Evolutionary conservation across 192 early-diverging fungal genomes (phyloP).

Genomic region (Podila clonocystis): DNA sequence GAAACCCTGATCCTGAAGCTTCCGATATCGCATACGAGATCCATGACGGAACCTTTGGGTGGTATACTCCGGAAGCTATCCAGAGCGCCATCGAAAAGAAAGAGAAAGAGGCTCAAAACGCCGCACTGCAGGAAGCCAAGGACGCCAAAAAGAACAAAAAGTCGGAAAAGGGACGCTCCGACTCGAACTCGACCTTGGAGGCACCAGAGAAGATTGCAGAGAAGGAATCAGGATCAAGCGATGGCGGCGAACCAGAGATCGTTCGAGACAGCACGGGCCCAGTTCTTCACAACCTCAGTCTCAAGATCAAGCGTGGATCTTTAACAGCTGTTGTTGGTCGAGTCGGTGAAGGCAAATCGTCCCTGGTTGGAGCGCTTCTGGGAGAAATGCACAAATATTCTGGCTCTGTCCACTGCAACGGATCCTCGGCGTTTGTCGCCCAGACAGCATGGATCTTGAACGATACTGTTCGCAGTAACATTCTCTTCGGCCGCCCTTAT

Average conservation of each 20-base stretch:
- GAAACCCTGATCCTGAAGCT: conserved; percentile 16
- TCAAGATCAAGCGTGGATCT: conserved; percentile 55
- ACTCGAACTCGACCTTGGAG: not conserved
- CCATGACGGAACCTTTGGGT: conserved; percentile 29
- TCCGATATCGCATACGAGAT: conserved; percentile 34
- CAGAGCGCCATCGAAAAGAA: conserved; percentile 13
- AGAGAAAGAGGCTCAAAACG: conserved; percentile 15
- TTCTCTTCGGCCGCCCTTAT: conserved; percentile 85
- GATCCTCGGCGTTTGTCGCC: conserved; percentile 46
- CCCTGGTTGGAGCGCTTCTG: conserved; percentile 58
- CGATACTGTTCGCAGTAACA: conserved; percentile 88
- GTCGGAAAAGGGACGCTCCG: not conserved
- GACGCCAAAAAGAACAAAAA: conserved; percentile 12
- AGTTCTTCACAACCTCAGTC: conserved; percentile 51
- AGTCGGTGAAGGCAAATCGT: conserved; percentile 67
- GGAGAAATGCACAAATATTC: conserved; percentile 60
- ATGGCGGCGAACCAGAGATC: not conserved
- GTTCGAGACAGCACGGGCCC: conserved; percentile 24
- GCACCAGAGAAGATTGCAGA: no score
- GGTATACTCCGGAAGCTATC: conserved; percentile 46
- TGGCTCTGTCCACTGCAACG: conserved; percentile 27
- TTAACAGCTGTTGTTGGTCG: conserved; percentile 58
- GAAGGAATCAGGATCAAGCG: not conserved
- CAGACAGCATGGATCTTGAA: conserved; percentile 96
- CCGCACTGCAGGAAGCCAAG: conserved; percentile 10